phyloP scores from a whole-genome alignment of 75 land plant species.

The Isoetes taiwanensis region DNA sequence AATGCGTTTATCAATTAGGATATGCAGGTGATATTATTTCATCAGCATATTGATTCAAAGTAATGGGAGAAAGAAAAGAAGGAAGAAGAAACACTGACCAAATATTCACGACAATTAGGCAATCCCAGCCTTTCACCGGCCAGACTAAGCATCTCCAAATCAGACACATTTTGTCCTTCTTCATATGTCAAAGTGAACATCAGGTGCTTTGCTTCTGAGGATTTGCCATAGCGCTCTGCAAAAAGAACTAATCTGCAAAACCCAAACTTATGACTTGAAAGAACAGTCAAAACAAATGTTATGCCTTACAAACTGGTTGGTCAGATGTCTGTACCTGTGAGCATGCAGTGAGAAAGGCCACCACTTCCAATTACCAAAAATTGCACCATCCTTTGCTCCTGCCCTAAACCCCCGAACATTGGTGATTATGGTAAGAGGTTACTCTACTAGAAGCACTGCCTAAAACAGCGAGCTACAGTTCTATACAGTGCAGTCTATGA shows the following conservation, averaged over 20 bases:
- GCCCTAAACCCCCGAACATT: not conserved
- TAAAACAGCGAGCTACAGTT: not conserved
- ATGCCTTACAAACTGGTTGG: not conserved
- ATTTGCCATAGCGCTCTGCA: constrained; percentile 12
- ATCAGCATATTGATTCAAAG: not conserved
- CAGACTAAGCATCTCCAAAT: constrained; percentile 13
- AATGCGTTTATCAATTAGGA: not conserved
- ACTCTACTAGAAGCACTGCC: not conserved
- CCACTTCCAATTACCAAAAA: constrained; percentile 12
- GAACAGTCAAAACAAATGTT: not conserved
- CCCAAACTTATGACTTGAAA: not conserved
- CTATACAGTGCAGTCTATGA: no score
- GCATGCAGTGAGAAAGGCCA: constrained; percentile 15
- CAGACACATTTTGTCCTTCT: constrained; percentile 13
- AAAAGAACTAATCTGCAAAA: constrained; percentile 8
- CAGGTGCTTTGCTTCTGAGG: constrained; percentile 11
- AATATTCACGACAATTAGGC: constrained; percentile 7
- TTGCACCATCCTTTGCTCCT: constrained; percentile 15
- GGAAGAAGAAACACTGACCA: not conserved
- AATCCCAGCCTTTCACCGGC: constrained; percentile 6
- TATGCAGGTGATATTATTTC: not conserved
- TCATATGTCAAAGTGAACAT: constrained; percentile 10
- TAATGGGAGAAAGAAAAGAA: not conserved
- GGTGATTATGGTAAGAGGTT: not conserved
- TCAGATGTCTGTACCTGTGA: constrained; percentile 4